Percentiles rank a stretch among this genome's conserved stretches.
phyloP scores from a whole-genome alignment of 495 filamentous ascomycete species.

The Penicillium daleae region DNA sequence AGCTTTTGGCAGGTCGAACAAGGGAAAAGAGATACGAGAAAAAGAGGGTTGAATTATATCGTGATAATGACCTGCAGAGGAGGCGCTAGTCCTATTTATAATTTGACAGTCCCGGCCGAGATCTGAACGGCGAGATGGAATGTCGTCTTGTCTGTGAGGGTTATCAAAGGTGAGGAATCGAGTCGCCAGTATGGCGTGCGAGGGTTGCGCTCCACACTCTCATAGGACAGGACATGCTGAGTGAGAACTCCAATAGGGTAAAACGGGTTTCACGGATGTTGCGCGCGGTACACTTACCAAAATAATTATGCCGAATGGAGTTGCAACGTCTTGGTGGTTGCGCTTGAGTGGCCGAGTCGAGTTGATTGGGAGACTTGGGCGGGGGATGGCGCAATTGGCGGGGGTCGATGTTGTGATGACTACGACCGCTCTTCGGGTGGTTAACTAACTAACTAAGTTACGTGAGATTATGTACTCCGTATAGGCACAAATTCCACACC shows the following conservation, averaged over 20 bases:
- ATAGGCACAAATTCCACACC: neutral
- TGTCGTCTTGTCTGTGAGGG: neutral
- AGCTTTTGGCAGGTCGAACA: slow-evolving; percentile 8
- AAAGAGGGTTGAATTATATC: neutral
- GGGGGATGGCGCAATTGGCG: slow-evolving; percentile 39
- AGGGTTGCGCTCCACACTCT: slow-evolving; percentile 7
- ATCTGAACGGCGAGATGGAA: slow-evolving; percentile 2
- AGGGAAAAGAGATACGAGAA: neutral
- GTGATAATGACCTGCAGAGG: neutral
- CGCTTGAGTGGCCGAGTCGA: neutral
- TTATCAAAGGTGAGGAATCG: slow-evolving; percentile 23
- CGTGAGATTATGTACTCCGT: too few species aligned
- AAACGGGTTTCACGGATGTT: slow-evolving; percentile 1
- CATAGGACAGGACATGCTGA: slow-evolving; percentile 17
- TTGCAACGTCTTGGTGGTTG: neutral
- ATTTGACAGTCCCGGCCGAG: slow-evolving; percentile 17
- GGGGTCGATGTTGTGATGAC: slow-evolving; percentile 39
- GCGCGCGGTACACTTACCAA: neutral
- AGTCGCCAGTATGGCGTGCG: slow-evolving; percentile 33
- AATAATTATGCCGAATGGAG: neutral
- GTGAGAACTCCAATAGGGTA: neutral
- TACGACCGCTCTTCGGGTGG: slow-evolving; percentile 14
- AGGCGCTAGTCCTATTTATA: slow-evolving; percentile 26
- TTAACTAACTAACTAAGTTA: too few species aligned
- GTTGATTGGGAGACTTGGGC: slow-evolving; percentile 23